These are phyloP conservation scores for Colletotrichum lupini DNA, from an alignment of 2,329 filamentous ascomycete genomes.

Conservation along the genomic window DNA sequence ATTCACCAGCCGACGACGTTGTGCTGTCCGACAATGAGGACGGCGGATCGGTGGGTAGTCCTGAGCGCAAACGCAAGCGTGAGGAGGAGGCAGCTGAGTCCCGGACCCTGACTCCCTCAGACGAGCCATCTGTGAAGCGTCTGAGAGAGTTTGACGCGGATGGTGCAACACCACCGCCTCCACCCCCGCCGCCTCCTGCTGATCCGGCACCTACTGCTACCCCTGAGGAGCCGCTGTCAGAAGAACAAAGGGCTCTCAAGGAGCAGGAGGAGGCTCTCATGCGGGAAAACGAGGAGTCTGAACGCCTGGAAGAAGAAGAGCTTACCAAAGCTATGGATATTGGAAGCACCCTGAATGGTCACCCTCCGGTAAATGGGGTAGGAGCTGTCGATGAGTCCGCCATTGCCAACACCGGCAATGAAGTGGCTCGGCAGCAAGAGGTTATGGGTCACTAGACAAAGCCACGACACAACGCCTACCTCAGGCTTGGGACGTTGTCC, in stretches of 20 bases:
- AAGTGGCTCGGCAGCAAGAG: conserved; percentile 24
- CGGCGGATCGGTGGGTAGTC: conserved; percentile 55
- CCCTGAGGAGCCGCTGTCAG: conserved; percentile 49
- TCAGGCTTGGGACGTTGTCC: not conserved
- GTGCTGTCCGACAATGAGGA: conserved; percentile 58
- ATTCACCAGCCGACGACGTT: conserved; percentile 47
- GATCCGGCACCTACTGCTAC: conserved; percentile 46
- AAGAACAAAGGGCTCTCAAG: conserved; percentile 57
- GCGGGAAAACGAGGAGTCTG: conserved; percentile 66
- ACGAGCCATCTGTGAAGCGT: conserved; percentile 67
- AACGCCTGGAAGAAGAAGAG: conserved; percentile 55
- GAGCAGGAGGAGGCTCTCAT: conserved; percentile 63
- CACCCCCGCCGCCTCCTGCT: conserved; percentile 53
- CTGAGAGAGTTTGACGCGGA: conserved; percentile 58
- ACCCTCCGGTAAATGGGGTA: conserved; percentile 16
- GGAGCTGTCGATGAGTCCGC: not conserved
- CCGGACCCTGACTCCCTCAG: conserved; percentile 60
- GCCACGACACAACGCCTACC: not conserved
- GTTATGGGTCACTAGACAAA: conserved; percentile 37
- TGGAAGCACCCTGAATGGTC: not conserved
- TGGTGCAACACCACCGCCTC: conserved; percentile 57
- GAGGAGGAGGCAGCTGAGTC: conserved; percentile 56
- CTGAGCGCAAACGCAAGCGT: conserved; percentile 75
- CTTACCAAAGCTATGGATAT: conserved; percentile 16
- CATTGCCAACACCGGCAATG: conserved; percentile 18